Evolutionary conservation across 2,329 filamentous ascomycete species (phyloP).

Genomic region (Spiromastix sp.): DNA sequence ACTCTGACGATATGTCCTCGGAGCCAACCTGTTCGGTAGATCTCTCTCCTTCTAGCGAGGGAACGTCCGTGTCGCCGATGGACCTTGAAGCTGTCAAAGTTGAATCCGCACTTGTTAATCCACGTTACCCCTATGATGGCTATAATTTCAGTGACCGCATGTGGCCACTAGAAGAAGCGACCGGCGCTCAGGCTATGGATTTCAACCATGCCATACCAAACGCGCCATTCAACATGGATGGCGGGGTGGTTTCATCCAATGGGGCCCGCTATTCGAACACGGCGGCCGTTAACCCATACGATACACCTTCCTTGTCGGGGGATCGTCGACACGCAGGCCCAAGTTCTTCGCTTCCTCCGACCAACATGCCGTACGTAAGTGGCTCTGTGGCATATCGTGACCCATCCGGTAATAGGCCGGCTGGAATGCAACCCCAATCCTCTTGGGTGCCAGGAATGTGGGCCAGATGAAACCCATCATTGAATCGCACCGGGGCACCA

Average conservation of each 20-base stretch:
- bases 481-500: conserved; percentile 4
- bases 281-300: neutral
- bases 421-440: neutral
- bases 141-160: neutral
- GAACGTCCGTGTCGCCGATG: conserved; percentile 12
- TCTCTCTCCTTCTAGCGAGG: conserved; percentile 15
- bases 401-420: neutral
- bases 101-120: neutral
- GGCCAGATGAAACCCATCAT: neutral
- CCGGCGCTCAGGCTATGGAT: neutral
- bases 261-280: neutral
- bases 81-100: conserved; percentile 3
- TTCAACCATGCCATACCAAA: conserved; percentile 1
- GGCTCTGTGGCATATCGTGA: neutral
- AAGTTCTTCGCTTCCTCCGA: neutral
- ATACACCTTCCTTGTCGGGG: neutral
- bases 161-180: neutral
- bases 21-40: conserved; percentile 26
- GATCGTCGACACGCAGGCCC: neutral
- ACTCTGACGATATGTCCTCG: conserved; percentile 28
- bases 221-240: neutral
- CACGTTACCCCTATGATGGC: neutral
- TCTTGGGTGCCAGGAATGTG: conserved; percentile 1
- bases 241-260: neutral
- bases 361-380: neutral